Base-by-base conservation (phyloP, 140 eudicot species). In the Anethum foeniculum region DNA sequence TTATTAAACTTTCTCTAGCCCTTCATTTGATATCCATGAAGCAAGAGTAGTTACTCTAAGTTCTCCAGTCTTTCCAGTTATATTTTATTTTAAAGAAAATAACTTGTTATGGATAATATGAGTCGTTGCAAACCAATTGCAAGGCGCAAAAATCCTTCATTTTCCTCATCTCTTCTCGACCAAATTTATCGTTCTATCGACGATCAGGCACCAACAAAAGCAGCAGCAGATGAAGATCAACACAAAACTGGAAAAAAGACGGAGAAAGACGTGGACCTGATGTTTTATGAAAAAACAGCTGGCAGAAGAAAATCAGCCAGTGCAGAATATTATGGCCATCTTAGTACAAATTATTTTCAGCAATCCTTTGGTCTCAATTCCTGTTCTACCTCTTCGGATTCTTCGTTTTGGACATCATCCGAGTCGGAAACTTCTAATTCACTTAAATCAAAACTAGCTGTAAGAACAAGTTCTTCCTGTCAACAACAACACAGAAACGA, bases 181-280 rank as follows among this genome's bases (percentile, higher is more conserved):
- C 47, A 71, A 15, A 71, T 71, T 71, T 71, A 71, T 71, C 76
- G 25, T 71, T 71, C 76, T 38, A 71, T 71, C 36, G 71, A 62
- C 4, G 51, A 71, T 71, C 48, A 71, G 7, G 0, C 13, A 6
- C 30, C 49, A 16, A 18, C 46, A 60, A 3, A 10, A 7, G 34
- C 69, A 56, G 64, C 64, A 21, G 67, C 67, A 58, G 68, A n/a
- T 1, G 34, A n/a, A 60, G 6, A 25, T 25, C 71, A 27, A 25
- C 71, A 25, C 36, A 27, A 62, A n/a, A 25, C 13, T 27, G 71
- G 71, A 27, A 34, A 18, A 21, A 71, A 71, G 76, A 18, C 6
- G n/a, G 76, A 71, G 43, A 49, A 71, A 39, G 23, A 71, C 6
- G 28, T 18, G 51, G 27, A 34, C 28, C n/a, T 36, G 14, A 21